A percentile compares a stretch with the other conserved stretches of the same genome.
Evolutionary conservation across 1,139 yeast genomes (phyloP).

Genomic region (Hyphopichia khmerensis): DNA sequence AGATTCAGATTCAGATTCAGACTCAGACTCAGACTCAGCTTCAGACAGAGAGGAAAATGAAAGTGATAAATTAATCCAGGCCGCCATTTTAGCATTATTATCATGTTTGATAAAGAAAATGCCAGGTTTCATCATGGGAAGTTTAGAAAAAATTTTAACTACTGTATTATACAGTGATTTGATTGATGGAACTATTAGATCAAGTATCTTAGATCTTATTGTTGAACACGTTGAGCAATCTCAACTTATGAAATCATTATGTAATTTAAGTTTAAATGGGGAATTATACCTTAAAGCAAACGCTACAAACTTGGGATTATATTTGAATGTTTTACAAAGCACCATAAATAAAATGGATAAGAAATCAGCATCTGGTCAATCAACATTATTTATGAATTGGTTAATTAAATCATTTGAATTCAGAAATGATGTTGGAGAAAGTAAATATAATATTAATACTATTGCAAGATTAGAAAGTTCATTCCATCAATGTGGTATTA

Average conservation of each 20-base stretch:
- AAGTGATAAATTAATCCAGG: conserved; percentile 46
- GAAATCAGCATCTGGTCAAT: conserved; percentile 68
- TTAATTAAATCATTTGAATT: conserved; percentile 71
- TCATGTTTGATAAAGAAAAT: conserved; percentile 78
- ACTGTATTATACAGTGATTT: conserved; percentile 57
- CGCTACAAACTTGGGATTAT: conserved; percentile 67
- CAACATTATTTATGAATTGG: conserved; percentile 71
- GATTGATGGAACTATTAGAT: conserved; percentile 59
- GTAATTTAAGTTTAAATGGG: conserved; percentile 55
- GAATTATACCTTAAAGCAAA: conserved; percentile 33
- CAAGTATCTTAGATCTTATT: conserved; percentile 62
- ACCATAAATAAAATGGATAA: conserved; percentile 69
- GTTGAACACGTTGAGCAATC: conserved; percentile 69
- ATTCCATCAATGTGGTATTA: conserved; percentile 70
- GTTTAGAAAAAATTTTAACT: conserved; percentile 58
- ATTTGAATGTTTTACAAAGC: conserved; percentile 62
- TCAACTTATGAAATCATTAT: conserved; percentile 59
- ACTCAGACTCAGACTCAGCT: conserved; percentile 19
- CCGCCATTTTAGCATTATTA: conserved; percentile 68
- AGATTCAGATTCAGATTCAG: conserved; percentile 14
- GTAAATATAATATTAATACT: conserved; percentile 65
- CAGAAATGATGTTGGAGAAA: conserved; percentile 44
- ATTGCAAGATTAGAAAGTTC: conserved; percentile 78
- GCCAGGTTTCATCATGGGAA: conserved; percentile 81
- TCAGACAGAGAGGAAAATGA: conserved; percentile 27